Conservation (phyloP, 148 eudicot species). For the Rhododendron molle region DNA sequence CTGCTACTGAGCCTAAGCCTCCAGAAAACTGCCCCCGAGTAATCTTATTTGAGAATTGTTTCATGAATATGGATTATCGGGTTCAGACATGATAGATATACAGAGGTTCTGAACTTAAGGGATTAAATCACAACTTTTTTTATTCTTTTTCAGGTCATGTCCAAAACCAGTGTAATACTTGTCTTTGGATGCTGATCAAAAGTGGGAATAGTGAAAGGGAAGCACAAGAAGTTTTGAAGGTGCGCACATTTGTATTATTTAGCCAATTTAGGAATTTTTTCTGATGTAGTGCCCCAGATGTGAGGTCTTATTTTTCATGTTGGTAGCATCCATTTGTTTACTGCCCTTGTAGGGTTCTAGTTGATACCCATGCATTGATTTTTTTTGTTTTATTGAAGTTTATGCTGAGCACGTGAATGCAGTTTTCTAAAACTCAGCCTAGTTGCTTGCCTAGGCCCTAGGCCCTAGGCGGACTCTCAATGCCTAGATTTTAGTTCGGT, state of each 20-base stretch:
- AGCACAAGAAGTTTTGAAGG: slow-evolving; percentile 65
- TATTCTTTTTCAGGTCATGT: slow-evolving; percentile 56
- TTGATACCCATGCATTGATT: background rate
- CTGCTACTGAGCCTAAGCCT: background rate
- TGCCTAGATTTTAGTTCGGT: background rate
- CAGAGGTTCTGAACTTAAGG: background rate
- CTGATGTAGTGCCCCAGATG: background rate
- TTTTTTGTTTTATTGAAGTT: background rate
- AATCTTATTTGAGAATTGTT: background rate
- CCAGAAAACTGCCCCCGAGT: background rate
- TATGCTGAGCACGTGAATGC: background rate
- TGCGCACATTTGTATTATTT: slow-evolving; percentile 13
- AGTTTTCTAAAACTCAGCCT: background rate
- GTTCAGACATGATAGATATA: background rate
- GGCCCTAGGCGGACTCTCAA: background rate
- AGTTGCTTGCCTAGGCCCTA: background rate
- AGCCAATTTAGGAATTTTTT: background rate
- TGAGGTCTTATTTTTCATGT: background rate
- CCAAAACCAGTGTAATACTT: slow-evolving; percentile 59
- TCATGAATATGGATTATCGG: background rate
- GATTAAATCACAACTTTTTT: background rate
- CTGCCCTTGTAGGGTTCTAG: background rate
- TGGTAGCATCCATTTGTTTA: background rate
- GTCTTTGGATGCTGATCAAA: slow-evolving; percentile 66
- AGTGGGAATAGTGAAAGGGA: slow-evolving; percentile 56